Percentiles rank a stretch among this genome's conserved stretches.
phyloP scores from a whole-genome alignment of 768 basidiomycete species.

The Pleurotus salmoneostramineus region DNA sequence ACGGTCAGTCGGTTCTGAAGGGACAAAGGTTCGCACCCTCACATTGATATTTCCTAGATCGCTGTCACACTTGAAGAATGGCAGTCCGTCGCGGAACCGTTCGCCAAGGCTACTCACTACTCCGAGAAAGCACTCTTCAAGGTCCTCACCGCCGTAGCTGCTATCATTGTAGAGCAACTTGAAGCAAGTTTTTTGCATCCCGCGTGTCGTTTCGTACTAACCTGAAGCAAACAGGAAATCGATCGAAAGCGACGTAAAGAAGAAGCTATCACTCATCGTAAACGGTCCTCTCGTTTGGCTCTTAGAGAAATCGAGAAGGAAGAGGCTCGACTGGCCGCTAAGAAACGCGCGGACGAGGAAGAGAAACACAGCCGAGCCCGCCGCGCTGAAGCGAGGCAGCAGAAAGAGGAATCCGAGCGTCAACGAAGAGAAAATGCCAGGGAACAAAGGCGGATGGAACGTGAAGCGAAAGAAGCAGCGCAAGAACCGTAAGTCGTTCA shows the following conservation, averaged over 20 bases:
- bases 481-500: slow-evolving; percentile 19
- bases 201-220: slow-evolving; percentile 5
- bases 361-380: slow-evolving; percentile 64
- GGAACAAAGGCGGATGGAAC: slow-evolving; percentile 47
- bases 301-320: slow-evolving; percentile 78
- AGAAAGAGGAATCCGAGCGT: slow-evolving; percentile 55
- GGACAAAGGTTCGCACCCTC: not conserved
- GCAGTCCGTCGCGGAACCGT: slow-evolving; percentile 74
- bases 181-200: slow-evolving; percentile 38
- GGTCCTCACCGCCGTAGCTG: slow-evolving; percentile 64
- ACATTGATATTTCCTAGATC: slow-evolving; percentile 42
- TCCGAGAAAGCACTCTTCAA: slow-evolving; percentile 79
- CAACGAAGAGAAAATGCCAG: slow-evolving; percentile 54
- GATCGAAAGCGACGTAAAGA: slow-evolving; percentile 61
- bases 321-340: slow-evolving; percentile 58
- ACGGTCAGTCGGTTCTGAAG: slow-evolving; percentile 48
- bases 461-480: slow-evolving; percentile 37
- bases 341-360: slow-evolving; percentile 59
- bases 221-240: slow-evolving; percentile 41
- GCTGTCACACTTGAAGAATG: slow-evolving; percentile 83
- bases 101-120: slow-evolving; percentile 73
- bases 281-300: slow-evolving; percentile 88
- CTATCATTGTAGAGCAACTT: slow-evolving; percentile 63
- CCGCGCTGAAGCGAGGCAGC: slow-evolving; percentile 51
- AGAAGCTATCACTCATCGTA: slow-evolving; percentile 78